phyloP scores from a whole-genome alignment of 305 asterid species.

The Solanum hybrid region DNA sequence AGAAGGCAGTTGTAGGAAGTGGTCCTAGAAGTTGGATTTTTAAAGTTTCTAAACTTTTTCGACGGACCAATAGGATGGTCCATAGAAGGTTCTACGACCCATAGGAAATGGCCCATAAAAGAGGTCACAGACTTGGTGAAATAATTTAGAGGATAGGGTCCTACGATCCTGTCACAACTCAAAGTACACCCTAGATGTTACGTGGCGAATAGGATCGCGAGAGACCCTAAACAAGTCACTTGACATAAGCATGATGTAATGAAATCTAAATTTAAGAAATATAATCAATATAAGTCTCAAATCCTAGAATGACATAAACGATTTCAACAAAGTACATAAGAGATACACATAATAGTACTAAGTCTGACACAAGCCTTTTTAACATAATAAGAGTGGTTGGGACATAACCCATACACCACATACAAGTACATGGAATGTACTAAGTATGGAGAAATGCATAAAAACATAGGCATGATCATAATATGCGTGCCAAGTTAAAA shows the following conservation, averaged over 20 bases:
- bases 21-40: no score
- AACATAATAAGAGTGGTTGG: not conserved
- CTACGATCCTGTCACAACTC: not conserved
- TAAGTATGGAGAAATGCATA: not conserved
- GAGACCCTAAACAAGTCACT: not conserved
- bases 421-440: not conserved
- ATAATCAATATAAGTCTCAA: no score
- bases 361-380: not conserved
- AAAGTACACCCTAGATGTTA: not conserved
- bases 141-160: not conserved
- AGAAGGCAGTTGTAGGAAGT: not conserved
- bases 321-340: not conserved
- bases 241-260: not conserved
- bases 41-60: no score
- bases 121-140: not conserved
- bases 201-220: not conserved
- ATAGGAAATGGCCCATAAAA: not conserved
- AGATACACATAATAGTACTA: not conserved
- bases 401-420: not conserved
- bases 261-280: not conserved
- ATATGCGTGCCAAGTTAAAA: not conserved
- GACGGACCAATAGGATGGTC: not conserved
- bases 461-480: not conserved
- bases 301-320: not conserved
- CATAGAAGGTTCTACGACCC: not conserved